Conservation (phyloP, 345 rosid genomes). For the Bruguiera gymnorhiza region DNA sequence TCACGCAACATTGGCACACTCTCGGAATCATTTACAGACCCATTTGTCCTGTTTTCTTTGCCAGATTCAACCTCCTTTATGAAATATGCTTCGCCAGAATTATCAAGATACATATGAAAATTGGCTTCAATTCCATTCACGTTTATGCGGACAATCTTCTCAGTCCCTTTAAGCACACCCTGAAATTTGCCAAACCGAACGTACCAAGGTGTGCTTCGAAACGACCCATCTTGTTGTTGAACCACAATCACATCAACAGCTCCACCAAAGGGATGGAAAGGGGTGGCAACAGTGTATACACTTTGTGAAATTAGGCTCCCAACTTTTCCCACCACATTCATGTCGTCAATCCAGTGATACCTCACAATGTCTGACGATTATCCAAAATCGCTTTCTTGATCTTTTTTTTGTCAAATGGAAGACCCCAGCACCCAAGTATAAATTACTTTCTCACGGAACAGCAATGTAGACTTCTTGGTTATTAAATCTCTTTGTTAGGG, state of each 20-base stretch:
- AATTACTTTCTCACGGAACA: neutral
- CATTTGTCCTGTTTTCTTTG: constrained; percentile 27
- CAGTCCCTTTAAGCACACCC: constrained; percentile 86
- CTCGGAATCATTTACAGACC: constrained; percentile 21
- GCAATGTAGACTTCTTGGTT: neutral
- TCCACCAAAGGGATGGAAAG: constrained; percentile 96
- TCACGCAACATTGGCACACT: constrained; percentile 14
- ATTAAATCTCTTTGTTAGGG: neutral
- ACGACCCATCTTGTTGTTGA: constrained; percentile 79
- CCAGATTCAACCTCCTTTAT: constrained; percentile 61
- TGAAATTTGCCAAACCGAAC: constrained; percentile 94
- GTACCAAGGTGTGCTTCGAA: constrained; percentile 87
- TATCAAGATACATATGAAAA: constrained; percentile 90
- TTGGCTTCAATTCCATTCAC: constrained; percentile 75
- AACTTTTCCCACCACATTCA: constrained; percentile 88
- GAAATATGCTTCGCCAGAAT: constrained; percentile 92
- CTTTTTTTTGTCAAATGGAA: constrained; percentile 12
- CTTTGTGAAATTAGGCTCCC: constrained; percentile 85
- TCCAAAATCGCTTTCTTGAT: constrained; percentile 6
- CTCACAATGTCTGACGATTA: constrained; percentile 12
- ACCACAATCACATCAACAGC: constrained; percentile 92
- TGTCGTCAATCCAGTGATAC: constrained; percentile 31
- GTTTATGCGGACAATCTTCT: constrained; percentile 69
- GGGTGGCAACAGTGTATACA: constrained; percentile 85
- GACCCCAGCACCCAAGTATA: constrained; percentile 9